Conservation (phyloP, 2,329 filamentous ascomycete genomes). For the Cytospora schulzeri region DNA sequence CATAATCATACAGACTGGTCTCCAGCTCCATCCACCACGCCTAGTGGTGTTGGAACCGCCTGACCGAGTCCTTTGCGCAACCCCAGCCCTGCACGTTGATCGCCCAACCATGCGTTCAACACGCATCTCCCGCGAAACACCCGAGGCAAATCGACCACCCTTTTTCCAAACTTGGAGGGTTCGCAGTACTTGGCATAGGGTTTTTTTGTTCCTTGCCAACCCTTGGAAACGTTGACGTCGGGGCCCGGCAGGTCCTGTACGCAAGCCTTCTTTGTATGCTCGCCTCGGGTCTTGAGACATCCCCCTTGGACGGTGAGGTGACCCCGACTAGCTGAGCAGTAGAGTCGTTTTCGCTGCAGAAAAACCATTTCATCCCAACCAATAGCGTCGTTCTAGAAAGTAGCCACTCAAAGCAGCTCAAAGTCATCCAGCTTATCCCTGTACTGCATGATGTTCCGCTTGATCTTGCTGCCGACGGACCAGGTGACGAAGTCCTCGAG, state of each 20-base stretch:
- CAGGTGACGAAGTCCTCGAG: slow-evolving; percentile 98
- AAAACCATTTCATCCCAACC: not conserved
- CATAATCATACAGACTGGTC: not conserved
- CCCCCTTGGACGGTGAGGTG: not conserved
- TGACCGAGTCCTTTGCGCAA: not conserved
- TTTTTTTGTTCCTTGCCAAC: not conserved
- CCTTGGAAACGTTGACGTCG: not conserved
- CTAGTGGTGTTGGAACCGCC: not conserved
- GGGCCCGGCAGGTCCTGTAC: not conserved
- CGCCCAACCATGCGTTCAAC: slow-evolving; percentile 4
- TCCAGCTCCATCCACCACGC: not conserved
- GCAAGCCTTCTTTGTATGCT: not conserved
- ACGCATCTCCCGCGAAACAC: not conserved
- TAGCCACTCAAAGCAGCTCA: slow-evolving; percentile 70
- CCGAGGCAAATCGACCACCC: not conserved
- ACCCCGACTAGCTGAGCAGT: not conserved
- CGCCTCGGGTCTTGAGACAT: not conserved
- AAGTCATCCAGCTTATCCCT: slow-evolving; percentile 95
- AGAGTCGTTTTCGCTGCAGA: not conserved
- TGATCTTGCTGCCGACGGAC: slow-evolving; percentile 96
- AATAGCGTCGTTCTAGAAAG: not conserved
- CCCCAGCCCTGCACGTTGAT: slow-evolving; percentile 7
- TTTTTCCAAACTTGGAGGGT: not conserved
- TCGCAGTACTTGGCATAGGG: not conserved
- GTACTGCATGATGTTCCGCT: slow-evolving; percentile 93